Base-by-base conservation (phyloP, 768 basidiomycete genomes). In the Russula sp. region DNA sequence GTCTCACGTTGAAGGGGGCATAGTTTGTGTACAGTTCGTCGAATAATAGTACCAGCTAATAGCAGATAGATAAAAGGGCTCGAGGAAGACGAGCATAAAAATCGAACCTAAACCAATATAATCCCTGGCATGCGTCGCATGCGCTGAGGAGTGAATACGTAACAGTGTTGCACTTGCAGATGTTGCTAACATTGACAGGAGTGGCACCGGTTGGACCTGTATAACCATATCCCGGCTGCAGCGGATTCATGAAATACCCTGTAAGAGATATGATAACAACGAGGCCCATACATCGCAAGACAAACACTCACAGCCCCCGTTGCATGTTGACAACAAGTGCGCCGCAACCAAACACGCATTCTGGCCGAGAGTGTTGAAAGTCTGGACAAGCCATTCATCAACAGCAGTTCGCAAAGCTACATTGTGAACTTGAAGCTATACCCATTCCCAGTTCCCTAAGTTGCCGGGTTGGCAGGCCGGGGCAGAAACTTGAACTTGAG, bases 141-240 rank as follows among this genome's bases (percentile, higher is more conserved):
- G 61, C 61, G 13, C 61, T 63, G n/a, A 63, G 8, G 25, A 63
- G 61, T 3, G 42, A 52, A 39, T 63, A 63, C 9, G 34, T 8
- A 16, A 63, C 14, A 0, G 57, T 59, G 52, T 38, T 63, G 25
- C 61, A 63, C 51, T 59, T 54, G 61, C 61, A 63, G 52, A 54
- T 2, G 35, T 63, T 43, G 20, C 10, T 1, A n/a, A 29, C n/a
- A 6, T 54, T 57, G 22, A 6, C n/a, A n/a, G n/a, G n/a, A n/a
- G n/a, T 0, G 32, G 7, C 39, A 2, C 22, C n/a, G n/a, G n/a
- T 48, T 0, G 61, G 61, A 6, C 57, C 57, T 0, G 13, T 11
- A 35, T 63, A 63, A 11, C 39, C 20, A 41, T 36, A 42, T 20
- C 57, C 57, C 7, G 57, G 56, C n/a, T 0, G 0, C 6, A 63